Conservation (phyloP, 768 basidiomycete species). For the Leucogyrophana mollusca region DNA sequence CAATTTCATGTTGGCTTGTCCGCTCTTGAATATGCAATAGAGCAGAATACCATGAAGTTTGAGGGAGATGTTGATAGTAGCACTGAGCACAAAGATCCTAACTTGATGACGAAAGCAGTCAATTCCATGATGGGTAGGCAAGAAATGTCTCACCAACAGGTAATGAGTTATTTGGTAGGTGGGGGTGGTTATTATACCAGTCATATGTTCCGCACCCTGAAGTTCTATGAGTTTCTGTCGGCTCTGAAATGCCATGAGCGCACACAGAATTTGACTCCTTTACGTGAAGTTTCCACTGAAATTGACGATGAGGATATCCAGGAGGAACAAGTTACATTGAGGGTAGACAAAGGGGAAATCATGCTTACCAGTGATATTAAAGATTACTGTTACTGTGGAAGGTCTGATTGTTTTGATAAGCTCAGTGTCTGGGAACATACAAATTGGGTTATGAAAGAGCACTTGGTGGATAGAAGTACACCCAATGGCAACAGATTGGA, state of each 20-base stretch:
- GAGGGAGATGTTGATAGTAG: not conserved
- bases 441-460: not conserved
- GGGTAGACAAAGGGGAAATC: not conserved
- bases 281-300: too few relatives aligned
- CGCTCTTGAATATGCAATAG: slow-evolving; percentile 12
- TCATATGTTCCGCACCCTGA: slow-evolving; percentile 1
- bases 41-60: not conserved
- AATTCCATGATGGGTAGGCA: slow-evolving; percentile 20
- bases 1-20: slow-evolving; percentile 13
- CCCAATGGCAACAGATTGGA: too few relatives aligned
- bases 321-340: not conserved
- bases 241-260: not conserved
- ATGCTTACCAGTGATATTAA: not conserved
- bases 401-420: not conserved
- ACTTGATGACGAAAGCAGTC: slow-evolving; percentile 3
- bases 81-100: not conserved
- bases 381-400: not conserved
- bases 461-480: too few relatives aligned
- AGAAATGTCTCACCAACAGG: slow-evolving; percentile 29
- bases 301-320: not conserved
- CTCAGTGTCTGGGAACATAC: slow-evolving; percentile 6
- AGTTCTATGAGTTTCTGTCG: not conserved
- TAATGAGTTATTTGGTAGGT: slow-evolving; percentile 25
- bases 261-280: not conserved
- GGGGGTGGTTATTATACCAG: slow-evolving; percentile 19